A percentile compares a stretch with the other conserved stretches of the same genome.
Evolutionary conservation across 2,329 filamentous ascomycete species (phyloP).

Genomic region (Capronia epimyces): DNA sequence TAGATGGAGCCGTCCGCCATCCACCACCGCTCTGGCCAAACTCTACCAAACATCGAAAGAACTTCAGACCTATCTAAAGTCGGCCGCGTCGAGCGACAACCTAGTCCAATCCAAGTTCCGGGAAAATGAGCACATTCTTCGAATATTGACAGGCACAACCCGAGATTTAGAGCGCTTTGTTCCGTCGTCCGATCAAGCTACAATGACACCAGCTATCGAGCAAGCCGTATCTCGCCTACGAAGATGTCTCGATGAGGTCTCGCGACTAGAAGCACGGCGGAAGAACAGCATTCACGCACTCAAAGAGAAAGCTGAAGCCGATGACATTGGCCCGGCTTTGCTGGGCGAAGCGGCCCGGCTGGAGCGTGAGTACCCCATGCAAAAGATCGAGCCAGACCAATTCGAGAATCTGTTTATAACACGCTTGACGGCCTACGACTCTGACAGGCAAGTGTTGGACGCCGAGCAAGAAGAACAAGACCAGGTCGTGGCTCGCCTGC

Average conservation of each 20-base stretch:
- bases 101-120: conserved; percentile 73
- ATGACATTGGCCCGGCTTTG: conserved; percentile 81
- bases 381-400: conserved; percentile 76
- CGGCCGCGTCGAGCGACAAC: conserved; percentile 60
- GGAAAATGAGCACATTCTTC: conserved; percentile 67
- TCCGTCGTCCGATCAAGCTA: conserved; percentile 72
- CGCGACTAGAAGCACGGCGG: conserved; percentile 72
- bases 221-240: conserved; percentile 71
- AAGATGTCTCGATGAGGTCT: conserved; percentile 76
- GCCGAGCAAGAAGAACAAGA: conserved; percentile 74
- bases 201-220: conserved; percentile 75
- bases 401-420: conserved; percentile 89
- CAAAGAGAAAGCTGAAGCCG: conserved; percentile 70
- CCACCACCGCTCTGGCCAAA: conserved; percentile 63
- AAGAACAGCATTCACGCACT: conserved; percentile 73
- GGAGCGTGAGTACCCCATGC: conserved; percentile 79
- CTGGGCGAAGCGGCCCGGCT: conserved; percentile 75
- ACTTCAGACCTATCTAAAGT: conserved; percentile 80
- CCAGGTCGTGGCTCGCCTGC: conserved; percentile 61
- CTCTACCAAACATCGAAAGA: conserved; percentile 70
- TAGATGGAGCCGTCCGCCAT: conserved; percentile 69
- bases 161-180: conserved; percentile 81
- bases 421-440: conserved; percentile 73
- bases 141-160: conserved; percentile 71
- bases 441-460: conserved; percentile 64